These are phyloP conservation scores for Mariannaea sp. DNA, from an alignment of 2,329 filamentous ascomycete species.

Conservation along the genomic window DNA sequence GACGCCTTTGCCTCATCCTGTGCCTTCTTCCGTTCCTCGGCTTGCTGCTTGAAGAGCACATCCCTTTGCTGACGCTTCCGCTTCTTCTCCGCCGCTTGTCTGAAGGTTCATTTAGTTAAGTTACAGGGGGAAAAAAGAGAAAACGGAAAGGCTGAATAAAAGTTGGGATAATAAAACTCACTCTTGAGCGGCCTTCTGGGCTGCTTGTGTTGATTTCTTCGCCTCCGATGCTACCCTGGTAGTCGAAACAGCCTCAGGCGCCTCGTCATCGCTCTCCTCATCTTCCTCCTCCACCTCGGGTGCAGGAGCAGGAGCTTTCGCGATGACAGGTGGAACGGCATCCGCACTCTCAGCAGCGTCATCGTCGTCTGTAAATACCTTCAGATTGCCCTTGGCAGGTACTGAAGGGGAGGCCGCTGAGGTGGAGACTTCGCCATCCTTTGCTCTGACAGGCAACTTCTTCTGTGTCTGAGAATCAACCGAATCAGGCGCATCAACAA, in stretches of 20 bases:
- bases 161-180: slow-evolving; percentile 44
- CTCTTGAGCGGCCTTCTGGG: slow-evolving; percentile 57
- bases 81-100: slow-evolving; percentile 57
- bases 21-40: slow-evolving; percentile 52
- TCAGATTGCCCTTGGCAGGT: slow-evolving; percentile 36
- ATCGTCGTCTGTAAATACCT: slow-evolving; percentile 45
- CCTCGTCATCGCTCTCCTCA: slow-evolving; percentile 57
- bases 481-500: slow-evolving; percentile 15
- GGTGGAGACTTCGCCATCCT: slow-evolving; percentile 33
- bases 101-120: slow-evolving; percentile 38
- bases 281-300: slow-evolving; percentile 43
- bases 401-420: slow-evolving; percentile 7
- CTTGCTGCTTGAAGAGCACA: slow-evolving; percentile 59
- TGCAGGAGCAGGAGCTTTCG: slow-evolving; percentile 23
- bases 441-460: slow-evolving; percentile 44
- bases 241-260: slow-evolving; percentile 64
- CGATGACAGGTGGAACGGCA: slow-evolving; percentile 10
- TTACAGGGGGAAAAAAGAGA: no score
- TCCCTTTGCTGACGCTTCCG: slow-evolving; percentile 61
- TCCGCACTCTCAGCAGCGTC: slow-evolving; percentile 32
- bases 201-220: slow-evolving; percentile 52
- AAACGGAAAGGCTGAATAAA: no score
- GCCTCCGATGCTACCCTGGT: slow-evolving; percentile 52
- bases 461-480: slow-evolving; percentile 30
- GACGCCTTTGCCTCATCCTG: slow-evolving; percentile 34